Percentiles rank a stretch among this genome's conserved stretches.
phyloP scores from a whole-genome alignment of 2,329 filamentous ascomycete genomes.

The Coniochaeta ligniaria region DNA sequence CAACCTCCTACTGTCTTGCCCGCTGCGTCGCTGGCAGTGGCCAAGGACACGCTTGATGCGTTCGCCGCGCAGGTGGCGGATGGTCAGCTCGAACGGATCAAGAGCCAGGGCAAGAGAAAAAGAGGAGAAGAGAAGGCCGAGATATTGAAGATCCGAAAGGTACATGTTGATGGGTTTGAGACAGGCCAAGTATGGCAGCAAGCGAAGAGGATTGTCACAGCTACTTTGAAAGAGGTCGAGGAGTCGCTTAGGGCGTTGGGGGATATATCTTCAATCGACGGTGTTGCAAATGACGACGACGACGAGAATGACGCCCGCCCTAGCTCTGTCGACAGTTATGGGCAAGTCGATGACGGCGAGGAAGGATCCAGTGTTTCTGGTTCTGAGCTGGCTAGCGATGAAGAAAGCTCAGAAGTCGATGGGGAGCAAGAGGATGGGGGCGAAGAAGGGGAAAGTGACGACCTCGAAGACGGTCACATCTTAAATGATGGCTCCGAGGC shows the following conservation, averaged over 20 bases:
- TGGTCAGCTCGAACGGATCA: conserved; percentile 61
- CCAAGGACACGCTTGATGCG: conserved; percentile 74
- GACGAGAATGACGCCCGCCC: conserved; percentile 3
- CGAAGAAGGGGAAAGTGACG: conserved; percentile 22
- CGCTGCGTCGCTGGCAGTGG: conserved; percentile 61
- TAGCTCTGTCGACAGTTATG: conserved; percentile 14
- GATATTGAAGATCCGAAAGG: conserved; percentile 68
- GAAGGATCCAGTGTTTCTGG: conserved; percentile 25
- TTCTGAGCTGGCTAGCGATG: conserved; percentile 22
- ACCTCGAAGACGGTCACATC: conserved; percentile 23
- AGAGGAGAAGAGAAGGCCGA: conserved; percentile 53
- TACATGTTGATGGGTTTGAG: conserved; percentile 83
- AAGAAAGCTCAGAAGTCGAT: conserved; percentile 16
- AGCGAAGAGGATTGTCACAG: conserved; percentile 69
- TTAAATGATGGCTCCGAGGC: conserved; percentile 11
- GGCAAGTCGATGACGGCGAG: conserved; percentile 23
- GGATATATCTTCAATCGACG: conserved; percentile 43
- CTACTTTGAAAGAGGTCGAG: conserved; percentile 41
- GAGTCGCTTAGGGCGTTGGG: conserved; percentile 41
- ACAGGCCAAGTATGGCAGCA: conserved; percentile 93
- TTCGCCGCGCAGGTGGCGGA: conserved; percentile 69
- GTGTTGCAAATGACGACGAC: not conserved
- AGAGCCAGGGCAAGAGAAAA: conserved; percentile 58
- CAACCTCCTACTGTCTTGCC: conserved; percentile 62
- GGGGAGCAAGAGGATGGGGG: conserved; percentile 28